Base-by-base conservation (phyloP, 2,329 filamentous ascomycete genomes). In the Cadophora malorum region DNA sequence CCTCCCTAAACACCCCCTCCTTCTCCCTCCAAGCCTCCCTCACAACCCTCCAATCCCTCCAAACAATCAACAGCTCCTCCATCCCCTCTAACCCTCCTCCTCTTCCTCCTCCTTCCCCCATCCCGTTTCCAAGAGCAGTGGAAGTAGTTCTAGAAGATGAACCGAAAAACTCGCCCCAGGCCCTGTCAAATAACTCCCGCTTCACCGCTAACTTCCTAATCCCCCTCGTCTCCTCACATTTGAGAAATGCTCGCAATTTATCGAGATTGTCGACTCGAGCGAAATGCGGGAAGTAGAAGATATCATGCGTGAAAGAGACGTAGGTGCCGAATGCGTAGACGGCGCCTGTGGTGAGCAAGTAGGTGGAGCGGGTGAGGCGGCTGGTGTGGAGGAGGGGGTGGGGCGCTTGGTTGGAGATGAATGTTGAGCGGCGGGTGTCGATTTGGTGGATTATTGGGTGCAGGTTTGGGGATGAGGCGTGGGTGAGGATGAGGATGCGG, bases 361-460 rank as follows among this genome's bases (percentile, higher is more conserved):
- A 59, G n/a, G 35, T 19, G 14, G 33, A 0, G 21, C 55, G 55
- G 3, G 55, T 9, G 33, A 23, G 19, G n/a, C 19, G 35, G 6
- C 8, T 25, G 33, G 55, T 59, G 55, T 14, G n/a, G 3, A 59
- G 55, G 10, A 59, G 55, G 55, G 55, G 33, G 35, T 21, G 23
- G 33, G 35, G 55, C 3, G 55, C 10, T 59, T 59, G 55, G 55
- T 59, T 59, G n/a, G 55, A 59, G 55, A 59, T 59, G 33, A 38
- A 38, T 59, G 33, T 12, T 25, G 33, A n/a, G 55, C 5, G 21
- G 19, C 19, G 23, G 21, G 55, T 33, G 33, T 14, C 41, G 55
- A 59, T 21, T 33, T 41, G 31, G 35, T 59, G 55, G 14, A 41
- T 45, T 41, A 41, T 33, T 0, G 52, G 16, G 28, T 19, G 28